Evolutionary conservation across 192 early-diverging fungal genomes (phyloP).

Genomic region (Podila epicladia): DNA sequence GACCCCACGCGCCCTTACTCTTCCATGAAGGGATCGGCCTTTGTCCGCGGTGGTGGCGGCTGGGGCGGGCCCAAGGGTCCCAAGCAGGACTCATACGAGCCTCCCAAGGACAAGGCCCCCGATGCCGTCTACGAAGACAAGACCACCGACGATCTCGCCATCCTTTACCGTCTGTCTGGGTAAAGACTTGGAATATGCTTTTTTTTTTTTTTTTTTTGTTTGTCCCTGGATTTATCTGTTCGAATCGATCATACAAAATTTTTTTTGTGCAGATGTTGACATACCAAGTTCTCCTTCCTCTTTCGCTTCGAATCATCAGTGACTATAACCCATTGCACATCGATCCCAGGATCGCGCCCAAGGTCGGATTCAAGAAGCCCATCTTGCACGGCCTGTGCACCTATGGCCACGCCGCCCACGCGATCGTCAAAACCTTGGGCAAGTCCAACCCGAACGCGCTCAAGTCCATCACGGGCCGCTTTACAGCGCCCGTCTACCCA

Average conservation of each 20-base stretch:
- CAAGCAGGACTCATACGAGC: conserved; percentile 56
- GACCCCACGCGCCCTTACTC: conserved; percentile 53
- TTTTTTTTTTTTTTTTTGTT: background rate
- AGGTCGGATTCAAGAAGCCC: conserved; percentile 74
- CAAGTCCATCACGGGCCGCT: conserved; percentile 72
- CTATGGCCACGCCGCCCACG: conserved; percentile 67
- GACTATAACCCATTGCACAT: conserved; percentile 85
- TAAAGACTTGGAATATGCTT: conserved; percentile 18
- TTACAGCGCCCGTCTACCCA: conserved; percentile 77
- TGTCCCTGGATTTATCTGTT: too few relatives aligned
- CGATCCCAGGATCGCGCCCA: conserved; percentile 72
- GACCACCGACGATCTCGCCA: conserved; percentile 65
- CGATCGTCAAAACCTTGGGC: conserved; percentile 65
- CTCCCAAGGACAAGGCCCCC: conserved; percentile 65
- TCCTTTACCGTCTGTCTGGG: conserved; percentile 80
- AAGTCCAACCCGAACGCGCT: conserved; percentile 63
- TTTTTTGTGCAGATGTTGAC: background rate
- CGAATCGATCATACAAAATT: too few relatives aligned
- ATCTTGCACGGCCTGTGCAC: conserved; percentile 79
- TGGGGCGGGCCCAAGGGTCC: conserved; percentile 79
- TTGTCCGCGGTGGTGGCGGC: conserved; percentile 76
- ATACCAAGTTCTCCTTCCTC: conserved; percentile 13
- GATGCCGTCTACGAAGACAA: conserved; percentile 60
- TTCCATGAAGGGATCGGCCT: conserved; percentile 63
- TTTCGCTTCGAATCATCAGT: conserved; percentile 27